phyloP scores from a whole-genome alignment of 306 rosid species.

The Prunus padus region DNA sequence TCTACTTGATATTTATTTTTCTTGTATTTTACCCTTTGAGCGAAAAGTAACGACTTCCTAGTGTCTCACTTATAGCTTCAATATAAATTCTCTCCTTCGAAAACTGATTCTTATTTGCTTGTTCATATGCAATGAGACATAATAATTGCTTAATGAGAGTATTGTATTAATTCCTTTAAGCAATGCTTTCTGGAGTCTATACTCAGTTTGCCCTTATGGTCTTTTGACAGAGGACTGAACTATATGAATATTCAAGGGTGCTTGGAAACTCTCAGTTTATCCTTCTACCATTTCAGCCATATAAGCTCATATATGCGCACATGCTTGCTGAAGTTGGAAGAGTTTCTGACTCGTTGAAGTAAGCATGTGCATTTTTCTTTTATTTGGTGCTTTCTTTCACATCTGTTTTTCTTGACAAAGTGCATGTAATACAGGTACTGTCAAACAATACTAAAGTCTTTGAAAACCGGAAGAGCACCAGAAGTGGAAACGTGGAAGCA shows the following conservation, averaged over 20 bases:
- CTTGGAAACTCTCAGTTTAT: conserved; percentile 93
- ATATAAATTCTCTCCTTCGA: neutral
- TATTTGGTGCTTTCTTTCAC: conserved; percentile 11
- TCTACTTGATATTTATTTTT: neutral
- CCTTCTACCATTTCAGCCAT: conserved; percentile 82
- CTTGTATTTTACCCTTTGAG: neutral
- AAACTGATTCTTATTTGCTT: neutral
- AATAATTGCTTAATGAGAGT: neutral
- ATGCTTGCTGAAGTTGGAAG: conserved; percentile 96
- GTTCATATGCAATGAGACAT: neutral
- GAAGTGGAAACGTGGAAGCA: conserved; percentile 90
- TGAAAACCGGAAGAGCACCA: conserved; percentile 83
- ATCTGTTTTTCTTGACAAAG: conserved; percentile 6
- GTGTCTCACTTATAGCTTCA: neutral
- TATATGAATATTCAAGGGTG: conserved; percentile 88
- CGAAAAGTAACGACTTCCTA: neutral
- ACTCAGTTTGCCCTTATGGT: conserved; percentile 25
- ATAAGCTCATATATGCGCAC: conserved; percentile 85
- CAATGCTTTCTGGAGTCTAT: conserved; percentile 10
- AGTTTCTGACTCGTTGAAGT: conserved; percentile 88
- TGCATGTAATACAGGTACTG: conserved; percentile 61
- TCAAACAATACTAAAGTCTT: conserved; percentile 73
- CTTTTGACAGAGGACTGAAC: conserved; percentile 80
- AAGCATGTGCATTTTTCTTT: conserved; percentile 39
- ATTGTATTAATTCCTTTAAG: conserved; percentile 2